phyloP scores from a whole-genome alignment of 805 yeast species.

The Metschnikowia rubicola region DNA sequence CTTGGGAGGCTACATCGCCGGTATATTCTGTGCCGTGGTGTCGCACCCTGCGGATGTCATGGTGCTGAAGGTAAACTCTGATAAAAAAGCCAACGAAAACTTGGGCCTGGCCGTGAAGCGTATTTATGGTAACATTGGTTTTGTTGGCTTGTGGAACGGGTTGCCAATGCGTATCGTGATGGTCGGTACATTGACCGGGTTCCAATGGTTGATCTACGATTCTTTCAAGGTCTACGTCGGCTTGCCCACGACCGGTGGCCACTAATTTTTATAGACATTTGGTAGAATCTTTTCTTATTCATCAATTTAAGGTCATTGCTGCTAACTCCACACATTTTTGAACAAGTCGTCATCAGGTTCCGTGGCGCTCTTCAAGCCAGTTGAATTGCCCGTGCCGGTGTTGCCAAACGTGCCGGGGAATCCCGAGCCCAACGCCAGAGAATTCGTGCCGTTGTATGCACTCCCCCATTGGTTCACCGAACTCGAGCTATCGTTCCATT shows the following conservation, averaged over 20 bases:
- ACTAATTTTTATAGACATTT: conserved; percentile 12
- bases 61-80: conserved; percentile 89
- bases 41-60: conserved; percentile 99
- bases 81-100: conserved; percentile 60
- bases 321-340: conserved; percentile 63
- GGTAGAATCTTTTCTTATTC: not conserved
- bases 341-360: conserved; percentile 59
- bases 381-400: not conserved
- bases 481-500: conserved; percentile 31
- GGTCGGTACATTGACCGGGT: conserved; percentile 96
- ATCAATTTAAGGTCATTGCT: not conserved
- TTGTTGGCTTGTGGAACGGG: conserved; percentile 92
- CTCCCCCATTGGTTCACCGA: conserved; percentile 13
- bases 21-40: conserved; percentile 91
- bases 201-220: conserved; percentile 96
- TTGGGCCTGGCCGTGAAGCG: conserved; percentile 64
- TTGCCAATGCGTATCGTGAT: conserved; percentile 89
- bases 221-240: conserved; percentile 94
- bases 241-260: conserved; percentile 85
- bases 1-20: conserved; percentile 94
- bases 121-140: conserved; percentile 82
- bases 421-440: conserved; percentile 6
- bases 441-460: conserved; percentile 7
- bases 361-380: conserved; percentile 6
- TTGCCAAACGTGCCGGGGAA: conserved; percentile 11